Base-by-base conservation (phyloP, 345 rosid species). In the Hibiscus trionum region DNA sequence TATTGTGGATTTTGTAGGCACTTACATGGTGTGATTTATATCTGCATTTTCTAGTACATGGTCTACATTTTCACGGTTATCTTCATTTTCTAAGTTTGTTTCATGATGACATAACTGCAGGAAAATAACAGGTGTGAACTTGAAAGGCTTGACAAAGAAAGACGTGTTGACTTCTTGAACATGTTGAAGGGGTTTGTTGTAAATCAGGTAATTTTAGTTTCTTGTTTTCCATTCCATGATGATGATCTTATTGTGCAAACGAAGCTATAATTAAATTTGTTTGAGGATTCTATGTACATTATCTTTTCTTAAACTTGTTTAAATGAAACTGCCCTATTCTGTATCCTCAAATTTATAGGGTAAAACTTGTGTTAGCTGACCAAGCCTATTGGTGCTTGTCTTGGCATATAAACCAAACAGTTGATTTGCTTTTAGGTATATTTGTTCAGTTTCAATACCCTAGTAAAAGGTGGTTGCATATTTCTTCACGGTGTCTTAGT, bases 101-200 rank as follows among this genome's bases (percentile, higher is more conserved):
- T 57, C 52, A 57, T 61, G 72, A 56, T 47, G 68, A 39, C 55
- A 26, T 35, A 44, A 66, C 73, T 81, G 62, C 90, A 91, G 98
- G 97, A 88, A 81, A 90, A 90, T 76, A 95, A 95, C 78, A 63
- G 81, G 88, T 81, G 53, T 63, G 98, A 94, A 80, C 88, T 90
- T 69, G 95, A 91, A 78, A 86, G 98, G 90, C 85, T 94, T 50
- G 93, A 86, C 69, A 82, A 76, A 66, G 97, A 91, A 86, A 90
- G 96, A 75, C 89, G 81, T 50, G 56, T 50, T 0, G 98, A 91
- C 84, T 88, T 91, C 77, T 78, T 86, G 79, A 90, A 82, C 86
- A 94, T 91, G 98, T 73, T 91, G 84, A 91, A 88, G 79, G 98
- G 98, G 31, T 89, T 90, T 84, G 97, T 90, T 70, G 86, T 79